Base-by-base conservation (phyloP, 2,329 filamentous ascomycete species). In the Xylariales sp. region DNA sequence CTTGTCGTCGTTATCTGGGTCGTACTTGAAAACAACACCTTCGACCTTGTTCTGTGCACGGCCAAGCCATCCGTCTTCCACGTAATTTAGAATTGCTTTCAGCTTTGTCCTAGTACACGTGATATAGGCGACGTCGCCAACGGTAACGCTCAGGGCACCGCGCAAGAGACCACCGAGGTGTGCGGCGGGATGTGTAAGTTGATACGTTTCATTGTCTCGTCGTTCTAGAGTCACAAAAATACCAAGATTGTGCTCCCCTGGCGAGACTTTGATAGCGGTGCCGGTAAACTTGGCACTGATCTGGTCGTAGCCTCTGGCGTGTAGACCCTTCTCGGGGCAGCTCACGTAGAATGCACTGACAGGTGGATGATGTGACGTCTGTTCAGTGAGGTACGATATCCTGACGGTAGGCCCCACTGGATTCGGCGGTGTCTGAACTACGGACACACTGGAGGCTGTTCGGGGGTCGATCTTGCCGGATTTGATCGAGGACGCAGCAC, bases 261-360 rank as follows among this genome's bases (percentile, higher is more conserved):
- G 93, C 28, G 91, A 90, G 45, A 99, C 95, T 78, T 94, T 93
- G 80, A 99, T 87, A 74, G 93, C 95, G 18, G 96, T 97, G 65
- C 96, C 96, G 0, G 96, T 98, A 81, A 99, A 99, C 80, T 97
- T 98, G 77, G 96, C 96, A 73, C 92, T 95, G 75, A 99, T 90
- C 83, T 99, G 96, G 77, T 99, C 96, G 77, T 95, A 99, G 1
- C 96, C 96, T 66, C 91, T 88, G 16, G 96, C 96, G 45, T 89
- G 89, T 72, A 99, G 87, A 34, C 95, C 96, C 78, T 93, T 94
- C 73, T 97, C 92, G 0, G 94, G 94, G 77, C 96, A 99, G 77
- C 94, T 91, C 71, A 97, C 90, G 79, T 93, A 95, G 81, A 97
- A 99, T 14, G 96, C 96, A 73, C 95, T 98, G 72, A 99, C 95